A percentile compares a stretch with the other conserved stretches of the same genome.
phyloP scores from a whole-genome alignment of 371 early-diverging fungal species.

The Mortierella sp. region DNA sequence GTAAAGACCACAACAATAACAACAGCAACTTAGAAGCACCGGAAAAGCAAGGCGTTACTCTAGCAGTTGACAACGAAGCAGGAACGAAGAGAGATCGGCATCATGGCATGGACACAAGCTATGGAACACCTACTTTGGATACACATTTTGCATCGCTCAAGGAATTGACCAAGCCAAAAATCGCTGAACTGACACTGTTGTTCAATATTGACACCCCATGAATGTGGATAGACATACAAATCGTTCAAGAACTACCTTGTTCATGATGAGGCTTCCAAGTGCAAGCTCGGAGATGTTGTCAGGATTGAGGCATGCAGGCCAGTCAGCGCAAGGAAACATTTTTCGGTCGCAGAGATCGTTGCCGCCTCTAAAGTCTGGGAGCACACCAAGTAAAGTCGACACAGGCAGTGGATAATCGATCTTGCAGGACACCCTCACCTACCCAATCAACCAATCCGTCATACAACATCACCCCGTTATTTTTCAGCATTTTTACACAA shows the following conservation, averaged over 20 bases:
- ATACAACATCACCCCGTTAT: neutral
- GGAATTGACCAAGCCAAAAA: no score
- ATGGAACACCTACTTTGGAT: neutral
- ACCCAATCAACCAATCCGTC: neutral
- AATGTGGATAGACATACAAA: conserved; percentile 58
- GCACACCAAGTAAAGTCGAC: conserved; percentile 36
- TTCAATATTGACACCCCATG: neutral
- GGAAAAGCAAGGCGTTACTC: neutral
- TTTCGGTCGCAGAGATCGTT: conserved; percentile 90
- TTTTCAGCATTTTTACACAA: conserved; percentile 7
- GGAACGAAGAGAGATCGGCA: no score
- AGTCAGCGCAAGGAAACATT: conserved; percentile 89
- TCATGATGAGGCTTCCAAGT: conserved; percentile 89
- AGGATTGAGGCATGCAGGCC: conserved; percentile 94
- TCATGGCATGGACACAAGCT: no score
- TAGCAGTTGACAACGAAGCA: neutral
- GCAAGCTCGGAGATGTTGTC: conserved; percentile 92
- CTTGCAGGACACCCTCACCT: neutral
- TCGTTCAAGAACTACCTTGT: conserved; percentile 84
- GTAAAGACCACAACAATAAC: conserved; percentile 60
- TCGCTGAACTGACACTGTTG: neutral
- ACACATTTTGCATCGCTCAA: neutral
- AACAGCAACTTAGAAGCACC: neutral
- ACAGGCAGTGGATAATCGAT: neutral
- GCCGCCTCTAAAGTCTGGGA: conserved; percentile 54